These are phyloP conservation scores for Clonostachys chloroleuca DNA, from an alignment of 2,329 filamentous ascomycete species.

Conservation along the genomic window DNA sequence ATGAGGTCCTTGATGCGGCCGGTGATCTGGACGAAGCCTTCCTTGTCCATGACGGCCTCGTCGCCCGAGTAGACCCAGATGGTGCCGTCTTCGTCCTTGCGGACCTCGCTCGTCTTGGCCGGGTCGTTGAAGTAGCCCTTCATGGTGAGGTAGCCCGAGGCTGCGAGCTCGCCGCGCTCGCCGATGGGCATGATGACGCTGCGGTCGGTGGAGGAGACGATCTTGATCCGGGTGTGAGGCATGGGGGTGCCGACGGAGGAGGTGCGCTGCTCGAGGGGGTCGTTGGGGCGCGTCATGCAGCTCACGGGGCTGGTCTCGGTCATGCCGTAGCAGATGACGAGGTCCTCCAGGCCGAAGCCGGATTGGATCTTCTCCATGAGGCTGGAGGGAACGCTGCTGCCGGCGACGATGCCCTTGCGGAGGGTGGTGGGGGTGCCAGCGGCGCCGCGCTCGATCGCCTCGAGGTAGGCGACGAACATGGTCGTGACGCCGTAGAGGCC, in stretches of 20 bases:
- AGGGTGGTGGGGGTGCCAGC: slow-evolving; percentile 40
- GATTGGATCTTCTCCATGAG: slow-evolving; percentile 75
- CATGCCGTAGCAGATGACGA: slow-evolving; percentile 97
- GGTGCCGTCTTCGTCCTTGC: slow-evolving; percentile 39
- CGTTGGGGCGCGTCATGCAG: slow-evolving; percentile 77
- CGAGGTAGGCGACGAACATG: slow-evolving; percentile 88
- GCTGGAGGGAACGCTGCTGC: slow-evolving; percentile 76
- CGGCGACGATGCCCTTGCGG: slow-evolving; percentile 87
- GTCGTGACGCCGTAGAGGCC: slow-evolving; percentile 86
- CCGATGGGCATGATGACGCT: slow-evolving; percentile 55
- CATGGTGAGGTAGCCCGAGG: slow-evolving; percentile 85
- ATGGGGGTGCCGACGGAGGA: slow-evolving; percentile 75
- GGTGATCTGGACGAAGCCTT: slow-evolving; percentile 85
- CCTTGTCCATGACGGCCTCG: slow-evolving; percentile 77
- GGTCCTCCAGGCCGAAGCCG: slow-evolving; percentile 69
- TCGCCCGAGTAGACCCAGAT: slow-evolving; percentile 93
- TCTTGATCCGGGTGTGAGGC: slow-evolving; percentile 73
- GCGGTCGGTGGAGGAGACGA: slow-evolving; percentile 67
- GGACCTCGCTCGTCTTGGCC: slow-evolving; percentile 63
- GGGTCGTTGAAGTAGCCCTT: slow-evolving; percentile 83
- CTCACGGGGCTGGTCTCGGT: slow-evolving; percentile 80
- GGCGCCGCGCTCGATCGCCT: slow-evolving; percentile 40
- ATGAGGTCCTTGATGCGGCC: slow-evolving; percentile 94
- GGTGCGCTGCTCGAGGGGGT: slow-evolving; percentile 70
- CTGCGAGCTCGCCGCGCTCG: slow-evolving; percentile 74